A percentile compares a stretch with the other conserved stretches of the same genome.
Evolutionary conservation across 1,139 yeast genomes (phyloP).

Genomic region (Taphrina populina): DNA sequence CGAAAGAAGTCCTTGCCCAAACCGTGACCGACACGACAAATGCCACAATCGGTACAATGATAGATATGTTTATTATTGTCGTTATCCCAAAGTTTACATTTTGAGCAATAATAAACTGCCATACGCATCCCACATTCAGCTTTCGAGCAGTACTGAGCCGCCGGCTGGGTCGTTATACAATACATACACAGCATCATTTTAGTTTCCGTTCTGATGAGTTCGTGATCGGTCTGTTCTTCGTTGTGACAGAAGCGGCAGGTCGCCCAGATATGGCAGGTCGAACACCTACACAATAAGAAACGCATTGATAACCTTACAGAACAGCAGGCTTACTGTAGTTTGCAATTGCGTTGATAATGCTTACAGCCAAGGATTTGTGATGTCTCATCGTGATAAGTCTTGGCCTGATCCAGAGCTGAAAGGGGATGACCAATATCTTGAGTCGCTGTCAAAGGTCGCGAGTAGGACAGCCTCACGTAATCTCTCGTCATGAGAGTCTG

Average conservation of each 20-base stretch:
- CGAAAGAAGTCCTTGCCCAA: constrained; percentile 31
- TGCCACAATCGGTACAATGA: constrained; percentile 90
- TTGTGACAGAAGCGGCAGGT: constrained; percentile 89
- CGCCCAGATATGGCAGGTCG: constrained; percentile 70
- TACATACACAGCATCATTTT: constrained; percentile 74
- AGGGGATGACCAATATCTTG: constrained; percentile 30
- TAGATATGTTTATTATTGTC: constrained; percentile 78
- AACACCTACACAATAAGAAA: constrained; percentile 49
- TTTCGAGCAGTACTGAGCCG: constrained; percentile 63
- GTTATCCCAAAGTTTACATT: constrained; percentile 80
- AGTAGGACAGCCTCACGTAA: constrained; percentile 32
- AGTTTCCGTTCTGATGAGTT: constrained; percentile 62
- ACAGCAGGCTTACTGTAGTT: constrained; percentile 52
- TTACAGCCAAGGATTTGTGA: constrained; percentile 64
- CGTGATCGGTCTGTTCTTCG: constrained; percentile 56
- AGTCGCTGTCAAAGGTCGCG: constrained; percentile 22
- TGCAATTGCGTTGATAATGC: constrained; percentile 82
- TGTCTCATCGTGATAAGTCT: constrained; percentile 53
- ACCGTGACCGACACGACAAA: constrained; percentile 70
- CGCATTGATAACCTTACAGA: not conserved
- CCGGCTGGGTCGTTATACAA: constrained; percentile 73
- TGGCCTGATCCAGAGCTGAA: constrained; percentile 32
- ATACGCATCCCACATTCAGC: constrained; percentile 58
- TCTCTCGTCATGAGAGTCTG: constrained; percentile 47
- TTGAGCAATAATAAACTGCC: constrained; percentile 73